These are phyloP conservation scores for Pyrenochaeta sp. DNA, from an alignment of 2,329 filamentous ascomycete species.

Conservation along the genomic window DNA sequence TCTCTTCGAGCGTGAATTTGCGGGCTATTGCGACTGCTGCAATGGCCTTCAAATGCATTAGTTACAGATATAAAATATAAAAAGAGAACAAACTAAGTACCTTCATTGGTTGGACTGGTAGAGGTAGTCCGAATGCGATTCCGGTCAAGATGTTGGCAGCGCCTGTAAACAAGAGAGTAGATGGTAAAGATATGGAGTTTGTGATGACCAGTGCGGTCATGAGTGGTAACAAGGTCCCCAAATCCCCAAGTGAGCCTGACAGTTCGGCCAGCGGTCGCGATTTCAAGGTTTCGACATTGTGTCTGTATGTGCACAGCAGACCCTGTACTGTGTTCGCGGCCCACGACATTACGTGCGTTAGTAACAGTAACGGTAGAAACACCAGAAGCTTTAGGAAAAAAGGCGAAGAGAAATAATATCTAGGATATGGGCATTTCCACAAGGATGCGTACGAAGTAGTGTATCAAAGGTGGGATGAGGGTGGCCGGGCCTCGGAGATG, in stretches of 20 bases:
- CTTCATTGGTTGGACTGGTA: conserved; percentile 87
- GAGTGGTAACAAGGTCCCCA: conserved; percentile 88
- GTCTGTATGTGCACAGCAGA: conserved; percentile 38
- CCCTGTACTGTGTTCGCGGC: conserved; percentile 33
- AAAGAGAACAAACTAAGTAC: too few relatives aligned
- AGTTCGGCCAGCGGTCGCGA: conserved; percentile 74
- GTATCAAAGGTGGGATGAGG: conserved; percentile 16
- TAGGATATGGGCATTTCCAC: neutral
- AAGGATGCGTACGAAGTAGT: neutral
- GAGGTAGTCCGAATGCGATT: conserved; percentile 81
- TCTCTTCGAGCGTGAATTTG: conserved; percentile 71
- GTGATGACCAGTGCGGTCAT: conserved; percentile 85
- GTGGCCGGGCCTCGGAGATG: conserved; percentile 7
- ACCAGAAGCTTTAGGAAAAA: neutral
- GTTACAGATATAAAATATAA: too few relatives aligned
- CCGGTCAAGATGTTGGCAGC: conserved; percentile 87
- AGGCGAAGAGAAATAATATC: neutral
- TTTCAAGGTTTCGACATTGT: conserved; percentile 67
- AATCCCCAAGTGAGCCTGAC: conserved; percentile 86
- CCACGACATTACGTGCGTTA: conserved; percentile 23
- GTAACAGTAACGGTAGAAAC: neutral
- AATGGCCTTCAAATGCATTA: conserved; percentile 67
- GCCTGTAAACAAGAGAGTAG: conserved; percentile 88
- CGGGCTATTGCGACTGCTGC: conserved; percentile 85
- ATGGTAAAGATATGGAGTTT: conserved; percentile 79